These are phyloP conservation scores for Aspergillus eucalypticola DNA, from an alignment of 2,329 filamentous ascomycete genomes.

Conservation along the genomic window DNA sequence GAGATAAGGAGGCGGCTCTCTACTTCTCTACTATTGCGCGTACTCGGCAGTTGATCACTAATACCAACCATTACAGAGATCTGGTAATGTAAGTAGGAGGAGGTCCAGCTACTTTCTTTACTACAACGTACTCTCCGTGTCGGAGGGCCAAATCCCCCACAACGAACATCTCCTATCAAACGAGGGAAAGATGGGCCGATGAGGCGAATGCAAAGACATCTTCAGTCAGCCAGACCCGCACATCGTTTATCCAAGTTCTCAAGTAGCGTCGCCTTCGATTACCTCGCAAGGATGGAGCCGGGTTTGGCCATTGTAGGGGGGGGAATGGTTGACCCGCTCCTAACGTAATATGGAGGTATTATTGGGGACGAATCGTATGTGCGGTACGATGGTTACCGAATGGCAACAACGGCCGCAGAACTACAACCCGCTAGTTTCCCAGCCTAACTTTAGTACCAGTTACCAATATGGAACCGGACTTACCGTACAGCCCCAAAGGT, in stretches of 20 bases:
- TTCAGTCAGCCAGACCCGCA: slow-evolving; percentile 5
- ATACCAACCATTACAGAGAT: slow-evolving; percentile 8
- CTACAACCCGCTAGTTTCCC: slow-evolving; percentile 6
- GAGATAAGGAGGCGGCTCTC: slow-evolving; percentile 14
- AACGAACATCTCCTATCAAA: slow-evolving; percentile 2
- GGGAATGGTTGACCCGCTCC: slow-evolving; percentile 1
- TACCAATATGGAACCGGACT: slow-evolving; percentile 6
- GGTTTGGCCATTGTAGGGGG: slow-evolving; percentile 7
- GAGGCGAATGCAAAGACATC: slow-evolving; percentile 1
- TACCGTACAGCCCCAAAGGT: slow-evolving; percentile 16
- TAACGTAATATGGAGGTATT: slow-evolving; percentile 1
- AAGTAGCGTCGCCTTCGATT: slow-evolving; percentile 8
- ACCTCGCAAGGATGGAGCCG: slow-evolving; percentile 5
- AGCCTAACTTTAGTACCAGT: slow-evolving; percentile 9
- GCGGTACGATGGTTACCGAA: not conserved
- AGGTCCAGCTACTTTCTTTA: too few species aligned
- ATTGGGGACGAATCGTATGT: slow-evolving; percentile 7
- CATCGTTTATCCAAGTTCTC: not conserved
- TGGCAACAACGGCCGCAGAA: slow-evolving; percentile 3
- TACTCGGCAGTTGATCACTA: slow-evolving; percentile 1
- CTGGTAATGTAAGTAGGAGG: not conserved
- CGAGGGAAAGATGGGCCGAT: not conserved
- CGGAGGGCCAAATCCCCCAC: not conserved
- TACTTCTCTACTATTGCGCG: slow-evolving; percentile 3
- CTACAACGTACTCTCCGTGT: not conserved